These are phyloP conservation scores for Clarireedia homoeocarpa DNA, from an alignment of 2,329 filamentous ascomycete species.

Conservation along the genomic window DNA sequence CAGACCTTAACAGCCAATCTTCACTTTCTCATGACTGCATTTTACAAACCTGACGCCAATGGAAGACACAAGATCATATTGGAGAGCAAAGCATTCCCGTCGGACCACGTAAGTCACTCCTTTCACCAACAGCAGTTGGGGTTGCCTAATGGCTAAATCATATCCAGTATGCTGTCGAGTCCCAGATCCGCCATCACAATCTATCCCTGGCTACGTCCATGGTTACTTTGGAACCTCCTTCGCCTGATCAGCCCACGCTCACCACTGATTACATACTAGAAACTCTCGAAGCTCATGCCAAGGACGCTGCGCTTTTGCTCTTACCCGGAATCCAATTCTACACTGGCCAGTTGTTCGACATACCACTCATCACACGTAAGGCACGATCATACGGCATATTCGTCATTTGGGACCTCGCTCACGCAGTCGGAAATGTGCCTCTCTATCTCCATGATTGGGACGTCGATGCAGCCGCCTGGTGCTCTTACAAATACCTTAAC, in stretches of 20 bases:
- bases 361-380: constrained; percentile 61
- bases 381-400: constrained; percentile 59
- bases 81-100: constrained; percentile 74
- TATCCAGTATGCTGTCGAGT: constrained; percentile 64
- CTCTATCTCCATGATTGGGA: constrained; percentile 67
- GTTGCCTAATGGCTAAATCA: constrained; percentile 16
- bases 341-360: constrained; percentile 70
- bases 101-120: constrained; percentile 58
- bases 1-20: constrained; percentile 71
- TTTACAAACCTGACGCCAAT: constrained; percentile 59
- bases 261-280: constrained; percentile 59
- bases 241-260: constrained; percentile 43
- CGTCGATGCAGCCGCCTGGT: constrained; percentile 74
- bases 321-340: constrained; percentile 76
- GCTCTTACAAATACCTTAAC: constrained; percentile 78
- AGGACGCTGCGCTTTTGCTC: constrained; percentile 60
- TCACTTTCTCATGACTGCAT: constrained; percentile 70
- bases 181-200: constrained; percentile 63
- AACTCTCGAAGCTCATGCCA: constrained; percentile 58
- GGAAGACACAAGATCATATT: constrained; percentile 65
- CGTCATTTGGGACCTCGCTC: constrained; percentile 74
- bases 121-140: not conserved
- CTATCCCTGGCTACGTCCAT: constrained; percentile 57
- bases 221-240: constrained; percentile 54
- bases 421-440: constrained; percentile 70